Evolutionary conservation across 2,329 filamentous ascomycete genomes (phyloP).

Genomic region (Aspergillus tubingensis): DNA sequence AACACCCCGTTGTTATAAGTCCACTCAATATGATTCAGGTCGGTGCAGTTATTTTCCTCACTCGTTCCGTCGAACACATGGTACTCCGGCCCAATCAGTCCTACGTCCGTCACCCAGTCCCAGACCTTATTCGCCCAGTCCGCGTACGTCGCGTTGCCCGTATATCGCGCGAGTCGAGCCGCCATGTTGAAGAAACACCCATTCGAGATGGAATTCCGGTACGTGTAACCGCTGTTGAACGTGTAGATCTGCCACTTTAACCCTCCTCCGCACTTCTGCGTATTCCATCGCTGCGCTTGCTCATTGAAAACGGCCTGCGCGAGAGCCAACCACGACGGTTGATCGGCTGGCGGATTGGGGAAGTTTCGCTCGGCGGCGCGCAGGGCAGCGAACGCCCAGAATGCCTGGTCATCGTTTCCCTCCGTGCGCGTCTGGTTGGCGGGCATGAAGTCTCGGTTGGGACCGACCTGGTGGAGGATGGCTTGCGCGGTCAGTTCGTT

Average conservation of each 20-base stretch:
- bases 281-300: conserved; percentile 71
- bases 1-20: conserved; percentile 57
- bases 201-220: conserved; percentile 22
- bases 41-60: conserved; percentile 51
- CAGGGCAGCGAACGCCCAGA: conserved; percentile 79
- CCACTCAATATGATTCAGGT: conserved; percentile 55
- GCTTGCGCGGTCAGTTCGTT: conserved; percentile 67
- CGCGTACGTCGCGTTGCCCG: conserved; percentile 16
- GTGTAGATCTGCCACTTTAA: conserved; percentile 42
- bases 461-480: conserved; percentile 71
- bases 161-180: conserved; percentile 19
- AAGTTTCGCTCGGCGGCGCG: conserved; percentile 73
- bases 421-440: conserved; percentile 45
- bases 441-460: conserved; percentile 74
- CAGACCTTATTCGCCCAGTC: conserved; percentile 68
- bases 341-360: conserved; percentile 61
- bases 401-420: conserved; percentile 61
- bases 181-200: conserved; percentile 22
- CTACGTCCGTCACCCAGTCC: conserved; percentile 54
- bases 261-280: conserved; percentile 66
- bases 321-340: conserved; percentile 72
- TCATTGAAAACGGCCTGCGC: conserved; percentile 79
- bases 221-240: conserved; percentile 19
- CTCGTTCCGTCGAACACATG: conserved; percentile 57
- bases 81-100: conserved; percentile 47